These are phyloP conservation scores for Ascochyta fabae DNA, from an alignment of 2,329 filamentous ascomycete genomes.

Conservation along the genomic window DNA sequence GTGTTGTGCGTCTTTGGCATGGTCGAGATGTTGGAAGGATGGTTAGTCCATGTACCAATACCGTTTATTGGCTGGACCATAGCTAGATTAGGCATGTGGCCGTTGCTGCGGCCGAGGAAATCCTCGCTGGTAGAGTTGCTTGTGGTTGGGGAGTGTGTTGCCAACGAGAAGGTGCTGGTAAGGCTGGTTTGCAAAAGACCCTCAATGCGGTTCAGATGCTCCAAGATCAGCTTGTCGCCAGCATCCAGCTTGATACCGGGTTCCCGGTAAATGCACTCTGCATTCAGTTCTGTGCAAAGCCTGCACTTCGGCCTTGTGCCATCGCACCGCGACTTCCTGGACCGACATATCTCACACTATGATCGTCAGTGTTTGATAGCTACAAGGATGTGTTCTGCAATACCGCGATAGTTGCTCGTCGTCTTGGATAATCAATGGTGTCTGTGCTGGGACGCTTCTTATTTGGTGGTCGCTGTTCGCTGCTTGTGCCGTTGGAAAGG, in stretches of 20 bases:
- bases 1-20: conserved; percentile 88
- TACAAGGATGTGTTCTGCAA: conserved; percentile 9
- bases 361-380: conserved; percentile 31
- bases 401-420: conserved; percentile 53
- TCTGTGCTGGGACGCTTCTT: conserved; percentile 51
- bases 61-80: conserved; percentile 58
- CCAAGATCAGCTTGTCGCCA: conserved; percentile 83
- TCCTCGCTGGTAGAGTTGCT: conserved; percentile 55
- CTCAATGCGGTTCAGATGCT: conserved; percentile 79
- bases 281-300: conserved; percentile 80
- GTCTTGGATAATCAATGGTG: conserved; percentile 52
- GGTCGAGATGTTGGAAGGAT: conserved; percentile 73
- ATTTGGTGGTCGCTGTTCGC: conserved; percentile 36
- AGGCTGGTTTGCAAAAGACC: conserved; percentile 76
- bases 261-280: conserved; percentile 83
- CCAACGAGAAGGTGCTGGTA: conserved; percentile 61
- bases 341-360: conserved; percentile 81
- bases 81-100: conserved; percentile 44
- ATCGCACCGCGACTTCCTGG: conserved; percentile 80
- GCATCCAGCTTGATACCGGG: conserved; percentile 87
- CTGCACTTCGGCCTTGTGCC: conserved; percentile 83
- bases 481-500: conserved; percentile 30
- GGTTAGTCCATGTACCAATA: conserved; percentile 73
- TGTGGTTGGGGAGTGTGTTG: conserved; percentile 61
- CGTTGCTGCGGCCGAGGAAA: conserved; percentile 48